Base-by-base conservation (phyloP, 2,329 filamentous ascomycete genomes). In the Cryphonectria carpinicola region DNA sequence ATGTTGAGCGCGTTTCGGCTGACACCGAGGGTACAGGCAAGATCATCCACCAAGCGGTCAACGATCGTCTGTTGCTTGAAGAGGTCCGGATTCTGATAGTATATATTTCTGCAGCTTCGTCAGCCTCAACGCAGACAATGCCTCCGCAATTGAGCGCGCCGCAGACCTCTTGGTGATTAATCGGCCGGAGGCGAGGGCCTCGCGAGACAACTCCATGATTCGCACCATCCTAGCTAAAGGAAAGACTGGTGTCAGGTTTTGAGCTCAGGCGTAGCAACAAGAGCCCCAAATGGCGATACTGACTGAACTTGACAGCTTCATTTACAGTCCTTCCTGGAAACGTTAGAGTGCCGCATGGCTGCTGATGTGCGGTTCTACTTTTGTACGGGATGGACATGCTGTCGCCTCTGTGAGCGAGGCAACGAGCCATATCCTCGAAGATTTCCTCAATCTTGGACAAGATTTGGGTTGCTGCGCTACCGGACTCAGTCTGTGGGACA, bases 21-120 rank as follows among this genome's bases (percentile, higher is more conserved):
- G 11, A 93, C 81, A 0, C 86, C 85, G 22, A 96, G 85, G 0
- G 92, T 93, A 69, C 86, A 89, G 0, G 93, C 92, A 49, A 97
- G 81, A 73, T 93, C 90, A 75, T 96, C 92, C 0, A 96, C 87
- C 62, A 93, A 88, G 41, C 85, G 84, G 77, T 96, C 90, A 0
- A 96, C 92, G 19, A 88, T 84, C 22, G 80, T 77, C 78, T 96
- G 93, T 65, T 84, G 89, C 28, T 85, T 84, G 76, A 96, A 97
- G 0, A 97, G 82, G 13, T 89, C 86, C 5, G 90, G 88, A 74
- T 94, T 87, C 75, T 93, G 89, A 77, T 97, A 97, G 79, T 91
- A 97, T 4, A 97, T 89, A 76, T 93, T 92, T 72, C 93, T 95
- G 72, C n/a, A 4, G 39, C 1, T 4, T 46, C 22, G 56, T 68